Base-by-base conservation (phyloP, 225 moss, liverwort and hornwort species). In the Straminergon stramineum region DNA sequence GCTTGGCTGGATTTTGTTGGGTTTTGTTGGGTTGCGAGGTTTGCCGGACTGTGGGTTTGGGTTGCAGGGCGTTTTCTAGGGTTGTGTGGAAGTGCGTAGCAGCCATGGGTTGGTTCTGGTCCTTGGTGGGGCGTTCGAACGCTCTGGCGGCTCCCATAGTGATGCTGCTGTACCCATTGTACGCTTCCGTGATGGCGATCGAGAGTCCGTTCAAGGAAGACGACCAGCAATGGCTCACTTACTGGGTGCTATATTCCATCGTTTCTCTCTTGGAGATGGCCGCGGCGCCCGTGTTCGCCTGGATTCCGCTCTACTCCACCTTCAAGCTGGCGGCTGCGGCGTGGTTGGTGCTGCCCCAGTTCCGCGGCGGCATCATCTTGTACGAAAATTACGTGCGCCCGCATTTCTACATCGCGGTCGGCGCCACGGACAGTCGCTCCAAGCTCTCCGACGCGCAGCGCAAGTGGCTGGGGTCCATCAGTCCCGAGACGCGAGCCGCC, bases 201-300 rank as follows among this genome's bases (percentile, higher is more conserved):
- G 95, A 95, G 91, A 94, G 94, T 70, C 95, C 95, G 48, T 94
- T 94, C 89, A 95, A 95, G 92, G 95, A 95, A 83, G 95, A 95
- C 79, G 95, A 95, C 89, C 94, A 94, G 90, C 95, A 95, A 86
- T 95, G 95, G 95, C 92, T 95, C 28, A 94, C 95, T 1, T 95
- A 95, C 90, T 95, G 95, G 95, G 95, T 95, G 85, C 91, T 95
- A 3, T 95, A 95, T 66, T 93, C 93, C 6, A 89, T 95, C 41
- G 93, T 93, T 8, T 84, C 94, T 1, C 90, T 95, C 6, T 89
- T 95, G 87, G 95, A 95, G 87, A 87, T 95, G 92, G 95, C 91
- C 7, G 94, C 94, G 66, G 94, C 93, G 66, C 94, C 95, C 79
- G 93, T 95, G 83, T 90, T 94, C 63, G 93, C 91, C 5, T 94